Conservation (phyloP, 1,139 yeast species). For the Eremothecium coryli region DNA sequence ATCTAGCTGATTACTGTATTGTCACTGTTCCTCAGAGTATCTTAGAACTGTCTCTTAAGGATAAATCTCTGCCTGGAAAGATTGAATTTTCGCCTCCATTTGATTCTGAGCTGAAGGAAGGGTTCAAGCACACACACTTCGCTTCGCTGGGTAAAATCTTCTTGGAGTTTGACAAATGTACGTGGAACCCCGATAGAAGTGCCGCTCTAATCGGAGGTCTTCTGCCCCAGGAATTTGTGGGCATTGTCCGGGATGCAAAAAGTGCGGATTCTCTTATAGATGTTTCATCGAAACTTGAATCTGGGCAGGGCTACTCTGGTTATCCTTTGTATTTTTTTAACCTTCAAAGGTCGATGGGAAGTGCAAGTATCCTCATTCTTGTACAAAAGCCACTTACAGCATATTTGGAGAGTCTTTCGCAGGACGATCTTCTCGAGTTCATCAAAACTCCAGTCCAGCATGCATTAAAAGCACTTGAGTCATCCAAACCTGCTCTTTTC, state of each 20-base stretch:
- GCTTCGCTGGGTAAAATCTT: conserved; percentile 73
- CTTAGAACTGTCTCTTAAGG: conserved; percentile 34
- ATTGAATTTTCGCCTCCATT: conserved; percentile 54
- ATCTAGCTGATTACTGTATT: conserved; percentile 44
- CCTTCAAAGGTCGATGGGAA: conserved; percentile 32
- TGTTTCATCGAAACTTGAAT: neutral
- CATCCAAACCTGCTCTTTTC: conserved; percentile 14
- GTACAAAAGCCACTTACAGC: conserved; percentile 66
- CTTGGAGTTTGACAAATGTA: conserved; percentile 55
- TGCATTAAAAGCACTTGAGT: conserved; percentile 19
- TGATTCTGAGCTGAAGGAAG: conserved; percentile 38
- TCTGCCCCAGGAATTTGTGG: conserved; percentile 13
- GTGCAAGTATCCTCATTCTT: conserved; percentile 48
- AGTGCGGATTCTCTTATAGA: conserved; percentile 12
- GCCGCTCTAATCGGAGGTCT: conserved; percentile 20
- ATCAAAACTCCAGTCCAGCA: conserved; percentile 36
- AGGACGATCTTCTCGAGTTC: conserved; percentile 36
- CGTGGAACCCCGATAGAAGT: conserved; percentile 48
- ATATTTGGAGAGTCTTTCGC: conserved; percentile 33
- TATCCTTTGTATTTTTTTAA: conserved; percentile 46
- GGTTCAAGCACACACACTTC: conserved; percentile 47
- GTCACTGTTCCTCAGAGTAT: conserved; percentile 74
- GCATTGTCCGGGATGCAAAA: conserved; percentile 13
- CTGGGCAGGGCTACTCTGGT: conserved; percentile 16
- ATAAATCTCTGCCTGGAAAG: conserved; percentile 32